A percentile compares a stretch with the other conserved stretches of the same genome.
phyloP scores from a whole-genome alignment of 2,329 filamentous ascomycete species.

The Cytospora schulzeri region DNA sequence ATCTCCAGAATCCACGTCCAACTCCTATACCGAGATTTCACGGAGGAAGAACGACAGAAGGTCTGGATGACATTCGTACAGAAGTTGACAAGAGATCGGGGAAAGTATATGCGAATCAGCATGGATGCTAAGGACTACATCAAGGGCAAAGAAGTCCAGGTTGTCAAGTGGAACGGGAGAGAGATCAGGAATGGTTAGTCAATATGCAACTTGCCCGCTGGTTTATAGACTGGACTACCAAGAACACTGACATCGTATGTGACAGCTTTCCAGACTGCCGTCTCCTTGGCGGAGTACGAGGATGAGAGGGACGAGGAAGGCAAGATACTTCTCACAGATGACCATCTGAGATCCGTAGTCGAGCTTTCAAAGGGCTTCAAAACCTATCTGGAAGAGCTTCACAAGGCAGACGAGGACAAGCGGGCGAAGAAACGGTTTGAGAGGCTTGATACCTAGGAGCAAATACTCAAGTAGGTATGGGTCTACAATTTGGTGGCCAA shows the following conservation, averaged over 20 bases:
- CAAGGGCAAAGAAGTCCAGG: slow-evolving; percentile 28
- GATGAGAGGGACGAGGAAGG: slow-evolving; percentile 26
- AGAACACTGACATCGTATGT: not conserved
- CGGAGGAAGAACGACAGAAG: slow-evolving; percentile 31
- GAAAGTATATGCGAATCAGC: slow-evolving; percentile 32
- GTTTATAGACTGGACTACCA: accelerated
- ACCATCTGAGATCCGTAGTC: slow-evolving; percentile 32
- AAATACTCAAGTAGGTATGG: too few relatives aligned
- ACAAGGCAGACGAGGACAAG: slow-evolving; percentile 14
- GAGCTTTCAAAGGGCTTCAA: slow-evolving; percentile 32
- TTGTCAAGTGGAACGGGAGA: slow-evolving; percentile 25
- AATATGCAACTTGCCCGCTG: not conserved
- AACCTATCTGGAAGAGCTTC: slow-evolving; percentile 9
- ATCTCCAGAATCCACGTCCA: slow-evolving; percentile 37
- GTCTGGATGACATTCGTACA: slow-evolving; percentile 37
- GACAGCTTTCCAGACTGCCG: slow-evolving; percentile 16
- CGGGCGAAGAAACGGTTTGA: slow-evolving; percentile 11
- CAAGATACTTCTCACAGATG: slow-evolving; percentile 28
- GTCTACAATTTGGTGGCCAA: too few relatives aligned
- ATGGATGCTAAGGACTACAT: slow-evolving; percentile 30
- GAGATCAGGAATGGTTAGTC: slow-evolving; percentile 11
- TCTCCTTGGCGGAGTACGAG: slow-evolving; percentile 17
- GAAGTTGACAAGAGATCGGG: slow-evolving; percentile 34
- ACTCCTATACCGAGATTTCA: slow-evolving; percentile 35
- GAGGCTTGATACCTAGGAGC: slow-evolving; percentile 12